These are phyloP conservation scores for Niveomyces coronatus DNA, from an alignment of 2,329 filamentous ascomycete genomes.

Conservation along the genomic window DNA sequence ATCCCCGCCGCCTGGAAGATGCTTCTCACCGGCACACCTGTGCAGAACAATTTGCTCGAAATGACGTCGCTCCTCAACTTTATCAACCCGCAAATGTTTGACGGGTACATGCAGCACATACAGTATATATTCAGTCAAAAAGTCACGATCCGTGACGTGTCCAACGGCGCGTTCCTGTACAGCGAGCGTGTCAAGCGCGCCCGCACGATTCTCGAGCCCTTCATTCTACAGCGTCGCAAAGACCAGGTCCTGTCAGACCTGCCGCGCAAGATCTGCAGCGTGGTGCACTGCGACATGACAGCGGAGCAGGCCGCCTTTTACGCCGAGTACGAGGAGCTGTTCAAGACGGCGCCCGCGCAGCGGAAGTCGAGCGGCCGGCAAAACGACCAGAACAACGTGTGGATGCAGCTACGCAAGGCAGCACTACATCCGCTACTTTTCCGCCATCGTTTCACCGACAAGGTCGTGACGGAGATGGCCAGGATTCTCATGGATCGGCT, in stretches of 20 bases:
- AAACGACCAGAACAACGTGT: slow-evolving; percentile 56
- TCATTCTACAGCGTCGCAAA: slow-evolving; percentile 90
- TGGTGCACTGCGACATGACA: slow-evolving; percentile 75
- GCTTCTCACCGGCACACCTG: slow-evolving; percentile 64
- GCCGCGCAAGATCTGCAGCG: slow-evolving; percentile 65
- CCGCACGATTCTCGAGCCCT: slow-evolving; percentile 85
- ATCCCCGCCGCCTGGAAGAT: slow-evolving; percentile 78
- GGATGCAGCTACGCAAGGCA: slow-evolving; percentile 88
- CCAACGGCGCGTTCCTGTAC: slow-evolving; percentile 75
- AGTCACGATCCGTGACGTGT: slow-evolving; percentile 68
- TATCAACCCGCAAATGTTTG: slow-evolving; percentile 79
- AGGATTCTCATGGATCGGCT: slow-evolving; percentile 65
- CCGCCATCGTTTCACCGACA: slow-evolving; percentile 67
- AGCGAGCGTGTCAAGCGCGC: slow-evolving; percentile 79
- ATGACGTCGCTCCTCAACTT: slow-evolving; percentile 87
- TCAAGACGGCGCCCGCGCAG: slow-evolving; percentile 50
- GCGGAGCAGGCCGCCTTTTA: slow-evolving; percentile 65
- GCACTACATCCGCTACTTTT: slow-evolving; percentile 88
- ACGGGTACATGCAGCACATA: slow-evolving; percentile 66
- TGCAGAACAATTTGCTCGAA: slow-evolving; percentile 92
- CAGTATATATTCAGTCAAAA: slow-evolving; percentile 85
- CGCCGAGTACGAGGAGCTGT: slow-evolving; percentile 49
- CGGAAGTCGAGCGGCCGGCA: slow-evolving; percentile 37
- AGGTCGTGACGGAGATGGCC: slow-evolving; percentile 65
- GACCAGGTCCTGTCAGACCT: slow-evolving; percentile 80